Evolutionary conservation across 129 eudicot genomes (phyloP), one percentile per base, ranked within the genome.

Genomic region (Smallanthus sonchifolius): DNA sequence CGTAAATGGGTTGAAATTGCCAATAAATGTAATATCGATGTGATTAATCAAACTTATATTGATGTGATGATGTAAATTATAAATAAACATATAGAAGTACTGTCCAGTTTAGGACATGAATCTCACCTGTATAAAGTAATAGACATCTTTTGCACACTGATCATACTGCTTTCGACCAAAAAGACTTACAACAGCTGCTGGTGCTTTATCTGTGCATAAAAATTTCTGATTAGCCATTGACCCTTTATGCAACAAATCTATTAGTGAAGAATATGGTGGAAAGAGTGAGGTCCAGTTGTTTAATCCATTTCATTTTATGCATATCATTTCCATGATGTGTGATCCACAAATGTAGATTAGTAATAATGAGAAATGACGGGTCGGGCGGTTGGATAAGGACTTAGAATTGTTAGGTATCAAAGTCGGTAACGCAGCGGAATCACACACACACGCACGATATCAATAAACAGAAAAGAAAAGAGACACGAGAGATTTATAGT

Each of bases 121-220:
- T 44, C 49, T 70, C 37, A 95, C 99, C 99, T 91, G 99, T 77
- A 95, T 85, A 84, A 91, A 95, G 83, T 75, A 86, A 85, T 91
- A 91, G 44, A 95, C 87, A 81, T 91, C 99, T 84, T 86, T 85
- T 52, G 90, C 99, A 84, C 96, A 88, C 64, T 88, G 94, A 67
- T 88, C 99, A 82, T 95, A 95, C 77, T 88, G 97, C 84, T 88
- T 95, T 28, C 86, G 94, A 64, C 99, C 99, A 82, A 95, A 85
- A 82, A 95, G 84, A 75, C 99, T 81, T 36, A 87, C 92, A 61
- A 95, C 79, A 70, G 97, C 91, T 73, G 94, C 86, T 67, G 99
- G 99, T 65, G 99, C 97, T 70, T 87, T 95, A 82, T 91, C 94
- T 86, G 88, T 57, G 66, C 61, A 44, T 32, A 24, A 55, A 54